phyloP scores from a whole-genome alignment of 129 eudicot species.

The Scalesia atractyloides region DNA sequence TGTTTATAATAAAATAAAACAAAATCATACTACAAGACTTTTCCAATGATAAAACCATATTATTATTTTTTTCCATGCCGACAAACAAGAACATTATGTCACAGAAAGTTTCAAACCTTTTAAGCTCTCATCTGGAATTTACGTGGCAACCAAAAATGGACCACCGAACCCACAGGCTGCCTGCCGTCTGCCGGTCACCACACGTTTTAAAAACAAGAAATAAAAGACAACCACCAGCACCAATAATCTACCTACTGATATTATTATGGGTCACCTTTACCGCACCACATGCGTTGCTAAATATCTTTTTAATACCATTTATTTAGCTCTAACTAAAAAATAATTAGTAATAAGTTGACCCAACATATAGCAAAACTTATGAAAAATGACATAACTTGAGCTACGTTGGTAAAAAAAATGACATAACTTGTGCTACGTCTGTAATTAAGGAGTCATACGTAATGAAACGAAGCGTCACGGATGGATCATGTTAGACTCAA shows the following conservation, averaged over 20 bases:
- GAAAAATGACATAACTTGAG: too few relatives aligned
- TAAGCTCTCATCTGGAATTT: slow-evolving; percentile 25
- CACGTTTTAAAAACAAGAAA: slow-evolving; percentile 9
- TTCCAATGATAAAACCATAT: neutral
- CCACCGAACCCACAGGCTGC: slow-evolving; percentile 36
- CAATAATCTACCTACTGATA: neutral
- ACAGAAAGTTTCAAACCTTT: neutral
- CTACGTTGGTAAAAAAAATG: too few relatives aligned
- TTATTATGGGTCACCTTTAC: neutral
- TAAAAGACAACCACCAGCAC: neutral
- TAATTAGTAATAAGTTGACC: too few relatives aligned
- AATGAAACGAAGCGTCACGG: too few relatives aligned
- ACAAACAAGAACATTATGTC: neutral
- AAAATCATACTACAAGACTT: neutral
- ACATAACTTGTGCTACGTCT: too few relatives aligned
- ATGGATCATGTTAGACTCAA: too few relatives aligned
- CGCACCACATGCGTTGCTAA: neutral
- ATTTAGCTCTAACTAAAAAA: neutral
- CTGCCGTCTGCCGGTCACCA: slow-evolving; percentile 32
- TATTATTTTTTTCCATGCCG: neutral
- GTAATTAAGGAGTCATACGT: too few relatives aligned
- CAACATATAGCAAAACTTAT: too few relatives aligned
- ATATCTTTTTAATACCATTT: neutral
- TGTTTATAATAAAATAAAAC: neutral
- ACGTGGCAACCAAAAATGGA: slow-evolving; percentile 25